Percentiles rank a stretch among this genome's conserved stretches.
These are phyloP conservation scores for Phytophthora cactorum DNA, from an alignment of 352 stramenopile species.

Conservation along the genomic window DNA sequence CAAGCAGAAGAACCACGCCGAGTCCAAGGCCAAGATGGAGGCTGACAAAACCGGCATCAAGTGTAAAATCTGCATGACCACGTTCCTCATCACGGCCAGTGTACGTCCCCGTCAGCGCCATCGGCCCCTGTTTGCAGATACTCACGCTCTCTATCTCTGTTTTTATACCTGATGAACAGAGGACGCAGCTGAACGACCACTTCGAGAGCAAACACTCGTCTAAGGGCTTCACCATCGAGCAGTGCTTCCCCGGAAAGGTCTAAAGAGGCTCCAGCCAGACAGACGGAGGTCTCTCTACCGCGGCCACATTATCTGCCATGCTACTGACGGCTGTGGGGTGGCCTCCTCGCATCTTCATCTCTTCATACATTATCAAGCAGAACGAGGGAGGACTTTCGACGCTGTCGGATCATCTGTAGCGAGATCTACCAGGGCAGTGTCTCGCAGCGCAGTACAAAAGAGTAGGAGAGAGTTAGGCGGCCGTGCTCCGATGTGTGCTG, in stretches of 20 bases:
- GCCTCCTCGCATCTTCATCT: neutral
- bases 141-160: neutral
- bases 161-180: constrained; percentile 35
- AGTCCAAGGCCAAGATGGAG: constrained; percentile 84
- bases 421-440: neutral
- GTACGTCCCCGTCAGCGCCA: constrained; percentile 41
- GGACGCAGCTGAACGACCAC: constrained; percentile 78
- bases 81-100: constrained; percentile 87
- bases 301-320: too few species aligned
- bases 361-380: constrained; percentile 18
- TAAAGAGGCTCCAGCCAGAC: constrained; percentile 5
- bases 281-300: too few species aligned
- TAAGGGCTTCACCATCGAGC: constrained; percentile 79
- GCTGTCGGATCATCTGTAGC: constrained; percentile 16
- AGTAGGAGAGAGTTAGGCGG: constrained; percentile 5
- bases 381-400: neutral
- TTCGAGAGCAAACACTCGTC: constrained; percentile 80
- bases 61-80: constrained; percentile 91
- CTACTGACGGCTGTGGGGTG: neutral
- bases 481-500: neutral
- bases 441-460: constrained; percentile 3
- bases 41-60: constrained; percentile 78
- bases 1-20: constrained; percentile 82
- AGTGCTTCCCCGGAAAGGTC: constrained; percentile 65
- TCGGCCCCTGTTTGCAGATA: neutral